Evolutionary conservation across 139 green algal species (phyloP), one percentile per base, ranked within the genome.

Genomic region (Picochlorum sp.): DNA sequence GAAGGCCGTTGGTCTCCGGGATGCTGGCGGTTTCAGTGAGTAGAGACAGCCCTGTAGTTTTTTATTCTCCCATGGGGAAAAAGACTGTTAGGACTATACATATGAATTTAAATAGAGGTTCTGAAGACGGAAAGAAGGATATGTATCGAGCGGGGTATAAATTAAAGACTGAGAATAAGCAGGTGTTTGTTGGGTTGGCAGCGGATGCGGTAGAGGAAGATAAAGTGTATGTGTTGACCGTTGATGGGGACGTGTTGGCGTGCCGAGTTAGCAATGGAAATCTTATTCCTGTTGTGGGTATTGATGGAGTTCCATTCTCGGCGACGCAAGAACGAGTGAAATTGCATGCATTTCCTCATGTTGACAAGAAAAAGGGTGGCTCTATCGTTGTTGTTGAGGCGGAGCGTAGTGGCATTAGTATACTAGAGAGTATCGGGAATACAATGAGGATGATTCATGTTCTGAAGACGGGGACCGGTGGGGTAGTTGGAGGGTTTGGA

Each of bases 121-220:
- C 32, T 59, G 61, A 56, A 41, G 49, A 18, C 23, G 72, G 68
- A 61, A 41, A 34, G 30, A 65, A 76, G 6, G 41, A 62, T 47
- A 47, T 73, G 6, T 34, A 50, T 13, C 28, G 66, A 30, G 56
- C 70, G 23, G 70, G 70, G 9, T 23, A 64, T 41, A 76, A 76
- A 61, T 61, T 76, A 6, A 76, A 76, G 45, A 73, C 57, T 18
- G 70, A 76, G 14, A 76, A 76, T 68, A 76, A 76, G 34, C 72
- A 73, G 61, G 64, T 58, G 4, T 71, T 76, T 30, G 70, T 76
- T 26, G 70, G 56, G 24, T 46, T 76, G 46, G 70, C 64, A 21
- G 56, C 49, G 20, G 61, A 76, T 38, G 64, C 64, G 1, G 11
- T 47, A 67, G 70, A 76, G 7, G 50, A n/a, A 5, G 18, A 23